A percentile compares a stretch with the other conserved stretches of the same genome.
Conservation (phyloP, 257 asterid species). For the Gentiana macrophylla region DNA sequence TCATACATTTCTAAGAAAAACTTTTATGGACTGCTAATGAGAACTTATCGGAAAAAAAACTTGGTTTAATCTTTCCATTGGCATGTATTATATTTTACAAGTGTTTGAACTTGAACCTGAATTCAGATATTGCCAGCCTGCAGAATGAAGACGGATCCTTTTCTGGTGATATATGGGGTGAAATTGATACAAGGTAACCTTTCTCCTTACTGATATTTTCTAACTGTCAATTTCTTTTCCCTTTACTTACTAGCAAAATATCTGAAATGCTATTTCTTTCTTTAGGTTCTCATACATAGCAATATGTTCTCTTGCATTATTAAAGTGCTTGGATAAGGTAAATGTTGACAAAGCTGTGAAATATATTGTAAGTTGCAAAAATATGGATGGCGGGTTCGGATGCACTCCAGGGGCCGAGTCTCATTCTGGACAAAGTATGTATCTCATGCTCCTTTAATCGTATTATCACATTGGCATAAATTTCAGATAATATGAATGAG, state of each 20-base stretch:
- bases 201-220: slow-evolving; percentile 5
- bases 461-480: no score
- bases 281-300: slow-evolving; percentile 83
- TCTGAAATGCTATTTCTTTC: slow-evolving; percentile 4
- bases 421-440: slow-evolving; percentile 88
- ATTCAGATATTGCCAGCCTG: slow-evolving; percentile 66
- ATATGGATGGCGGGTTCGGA: slow-evolving; percentile 92
- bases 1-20: no score
- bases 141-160: slow-evolving; percentile 94
- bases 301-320: slow-evolving; percentile 61
- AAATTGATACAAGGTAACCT: slow-evolving; percentile 71
- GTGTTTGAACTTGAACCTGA: slow-evolving; percentile 36
- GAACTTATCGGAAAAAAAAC: background rate
- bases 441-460: no score
- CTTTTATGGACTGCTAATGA: background rate
- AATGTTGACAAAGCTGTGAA: slow-evolving; percentile 68
- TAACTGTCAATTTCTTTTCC: background rate
- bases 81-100: background rate
- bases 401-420: slow-evolving; percentile 89
- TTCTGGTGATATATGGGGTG: slow-evolving; percentile 96
- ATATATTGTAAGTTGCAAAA: slow-evolving; percentile 78
- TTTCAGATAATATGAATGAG: background rate
- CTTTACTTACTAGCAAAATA: slow-evolving; percentile 4
- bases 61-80: background rate
- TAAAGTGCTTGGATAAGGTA: slow-evolving; percentile 55